Evolutionary conservation across 768 basidiomycete species (phyloP).

Genomic region (Termitomyces heimii): DNA sequence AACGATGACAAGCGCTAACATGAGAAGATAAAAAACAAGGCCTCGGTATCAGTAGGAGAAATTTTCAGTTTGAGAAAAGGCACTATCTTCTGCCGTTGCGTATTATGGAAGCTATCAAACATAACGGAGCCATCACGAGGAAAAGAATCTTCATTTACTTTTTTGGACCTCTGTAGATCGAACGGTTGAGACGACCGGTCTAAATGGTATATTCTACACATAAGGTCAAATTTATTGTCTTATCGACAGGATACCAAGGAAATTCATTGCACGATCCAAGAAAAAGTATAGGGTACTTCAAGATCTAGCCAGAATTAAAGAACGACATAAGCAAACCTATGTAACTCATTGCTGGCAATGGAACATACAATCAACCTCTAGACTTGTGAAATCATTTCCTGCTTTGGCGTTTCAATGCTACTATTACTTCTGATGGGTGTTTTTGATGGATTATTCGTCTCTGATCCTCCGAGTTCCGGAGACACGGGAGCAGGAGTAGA

Average conservation of each 20-base stretch:
- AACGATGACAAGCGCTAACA: too few species aligned
- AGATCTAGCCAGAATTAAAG: not conserved
- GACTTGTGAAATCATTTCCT: slow-evolving; percentile 3
- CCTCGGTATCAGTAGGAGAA: not conserved
- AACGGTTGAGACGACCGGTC: too few species aligned
- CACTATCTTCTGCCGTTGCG: not conserved
- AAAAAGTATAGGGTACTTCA: not conserved
- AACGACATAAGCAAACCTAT: not conserved
- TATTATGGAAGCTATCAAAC: not conserved
- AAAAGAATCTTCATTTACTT: not conserved
- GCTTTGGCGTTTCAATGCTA: slow-evolving; percentile 1
- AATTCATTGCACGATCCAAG: not conserved
- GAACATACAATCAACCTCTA: not conserved
- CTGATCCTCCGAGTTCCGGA: slow-evolving; percentile 12
- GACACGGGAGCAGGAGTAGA: slow-evolving; percentile 12
- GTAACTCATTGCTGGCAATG: not conserved
- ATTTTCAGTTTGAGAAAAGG: not conserved
- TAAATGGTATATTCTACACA: not conserved
- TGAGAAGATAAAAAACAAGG: not conserved
- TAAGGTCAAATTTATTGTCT: not conserved
- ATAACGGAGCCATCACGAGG: not conserved
- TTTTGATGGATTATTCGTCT: not conserved
- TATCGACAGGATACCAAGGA: not conserved
- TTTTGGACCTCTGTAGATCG: too few species aligned
- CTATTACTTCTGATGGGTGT: not conserved